These are phyloP conservation scores for Chalciporus pseudorubinellus DNA, from an alignment of 768 basidiomycete species.

Conservation along the genomic window DNA sequence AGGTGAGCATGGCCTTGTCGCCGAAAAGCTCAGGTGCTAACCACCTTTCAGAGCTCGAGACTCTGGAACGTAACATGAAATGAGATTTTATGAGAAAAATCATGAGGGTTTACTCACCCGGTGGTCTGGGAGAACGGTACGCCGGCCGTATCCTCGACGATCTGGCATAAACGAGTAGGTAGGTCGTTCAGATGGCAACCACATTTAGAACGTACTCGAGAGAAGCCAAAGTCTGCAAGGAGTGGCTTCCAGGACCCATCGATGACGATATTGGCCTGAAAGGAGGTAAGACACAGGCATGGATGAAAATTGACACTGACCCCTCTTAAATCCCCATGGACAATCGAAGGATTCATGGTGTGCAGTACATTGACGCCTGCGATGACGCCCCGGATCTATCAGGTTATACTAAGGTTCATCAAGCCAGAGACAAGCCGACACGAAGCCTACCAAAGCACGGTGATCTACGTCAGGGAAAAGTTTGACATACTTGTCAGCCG, in stretches of 20 bases:
- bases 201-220: constrained; percentile 37
- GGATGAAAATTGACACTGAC: constrained; percentile 27
- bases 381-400: constrained; percentile 46
- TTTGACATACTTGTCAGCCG: constrained; percentile 49
- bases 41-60: constrained; percentile 41
- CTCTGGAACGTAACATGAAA: constrained; percentile 8
- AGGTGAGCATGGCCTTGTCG: constrained; percentile 48
- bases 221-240: constrained; percentile 57
- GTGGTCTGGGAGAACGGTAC: constrained; percentile 52
- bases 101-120: constrained; percentile 18
- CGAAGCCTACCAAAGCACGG: constrained; percentile 35
- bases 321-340: constrained; percentile 56
- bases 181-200: neutral
- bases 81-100: neutral
- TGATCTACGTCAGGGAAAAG: constrained; percentile 43
- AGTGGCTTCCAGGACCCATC: constrained; percentile 43
- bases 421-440: too few relatives aligned
- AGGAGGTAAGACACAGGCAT: neutral
- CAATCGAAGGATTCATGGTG: constrained; percentile 45
- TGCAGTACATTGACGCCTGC: constrained; percentile 51
- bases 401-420: neutral
- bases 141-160: constrained; percentile 58
- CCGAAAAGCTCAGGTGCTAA: constrained; percentile 56
- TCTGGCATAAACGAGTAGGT: constrained; percentile 31
- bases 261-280: constrained; percentile 52